Conservation (phyloP, 2,329 filamentous ascomycete genomes). For the Thielaviopsis populi region DNA sequence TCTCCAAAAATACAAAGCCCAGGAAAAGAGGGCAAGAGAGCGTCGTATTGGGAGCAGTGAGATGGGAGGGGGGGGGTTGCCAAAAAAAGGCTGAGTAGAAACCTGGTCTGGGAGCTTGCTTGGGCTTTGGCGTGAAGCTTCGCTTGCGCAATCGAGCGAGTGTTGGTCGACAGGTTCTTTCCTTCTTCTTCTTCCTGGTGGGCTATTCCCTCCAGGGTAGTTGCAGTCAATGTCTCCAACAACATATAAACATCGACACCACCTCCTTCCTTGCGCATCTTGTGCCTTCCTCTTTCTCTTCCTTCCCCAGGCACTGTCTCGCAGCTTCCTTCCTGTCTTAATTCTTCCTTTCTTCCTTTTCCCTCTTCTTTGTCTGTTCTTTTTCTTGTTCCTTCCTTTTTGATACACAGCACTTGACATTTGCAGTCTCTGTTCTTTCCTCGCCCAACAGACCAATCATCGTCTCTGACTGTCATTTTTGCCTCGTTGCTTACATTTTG, state of each 20-base stretch:
- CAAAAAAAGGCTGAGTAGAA: neutral
- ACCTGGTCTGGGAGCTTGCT: neutral
- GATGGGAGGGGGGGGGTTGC: neutral
- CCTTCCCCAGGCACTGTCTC: neutral
- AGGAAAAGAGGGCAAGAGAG: neutral
- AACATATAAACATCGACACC: slow-evolving; percentile 1
- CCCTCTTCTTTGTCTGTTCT: neutral
- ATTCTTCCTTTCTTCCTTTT: neutral
- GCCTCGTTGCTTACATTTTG: neutral
- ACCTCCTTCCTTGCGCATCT: neutral
- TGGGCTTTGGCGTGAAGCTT: too few species aligned
- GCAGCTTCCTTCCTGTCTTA: neutral
- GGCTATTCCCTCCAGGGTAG: neutral
- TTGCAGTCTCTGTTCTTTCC: neutral
- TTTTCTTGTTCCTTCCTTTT: neutral
- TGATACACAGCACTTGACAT: neutral
- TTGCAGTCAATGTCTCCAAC: neutral
- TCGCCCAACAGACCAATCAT: neutral
- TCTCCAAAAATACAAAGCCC: slow-evolving; percentile 1
- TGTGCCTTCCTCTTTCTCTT: neutral
- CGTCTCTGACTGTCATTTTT: neutral
- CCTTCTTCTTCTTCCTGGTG: neutral
- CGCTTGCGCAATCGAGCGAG: too few species aligned
- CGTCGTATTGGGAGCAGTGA: neutral
- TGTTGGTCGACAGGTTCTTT: neutral